These are phyloP conservation scores for Trebouxiophyceae sp. DNA, from an alignment of 163 green algal species.

Conservation along the genomic window DNA sequence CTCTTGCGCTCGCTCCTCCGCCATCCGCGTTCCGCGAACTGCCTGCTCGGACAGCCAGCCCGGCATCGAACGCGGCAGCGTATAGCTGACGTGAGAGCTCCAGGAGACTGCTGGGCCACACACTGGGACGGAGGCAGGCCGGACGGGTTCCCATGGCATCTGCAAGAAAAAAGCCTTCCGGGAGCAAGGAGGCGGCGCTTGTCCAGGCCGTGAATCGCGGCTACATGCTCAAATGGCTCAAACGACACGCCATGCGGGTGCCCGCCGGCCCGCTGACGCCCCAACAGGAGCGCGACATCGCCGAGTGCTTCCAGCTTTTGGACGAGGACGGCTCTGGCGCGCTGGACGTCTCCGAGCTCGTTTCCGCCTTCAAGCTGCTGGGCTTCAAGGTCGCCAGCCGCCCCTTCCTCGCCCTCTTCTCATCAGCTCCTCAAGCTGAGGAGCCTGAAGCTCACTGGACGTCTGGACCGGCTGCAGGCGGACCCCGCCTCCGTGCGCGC, in stretches of 20 bases:
- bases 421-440: no score
- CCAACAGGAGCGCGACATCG: not conserved
- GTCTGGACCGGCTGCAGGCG: not conserved
- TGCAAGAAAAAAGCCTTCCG: no score
- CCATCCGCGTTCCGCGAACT: no score
- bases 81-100: no score
- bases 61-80: no score
- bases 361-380: not conserved
- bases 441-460: no score
- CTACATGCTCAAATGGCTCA: not conserved
- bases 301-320: not conserved
- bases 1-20: no score
- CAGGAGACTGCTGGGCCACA: no score
- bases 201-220: not conserved
- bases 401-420: no score
- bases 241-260: not conserved
- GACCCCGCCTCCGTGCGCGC: not conserved
- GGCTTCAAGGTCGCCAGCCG: not conserved
- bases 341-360: not conserved
- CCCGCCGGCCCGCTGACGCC: not conserved
- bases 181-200: not conserved
- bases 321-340: not conserved
- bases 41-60: no score
- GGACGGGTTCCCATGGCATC: no score
- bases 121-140: no score